Conservation (phyloP, 768 basidiomycete genomes). For the Amanita thiersii region DNA sequence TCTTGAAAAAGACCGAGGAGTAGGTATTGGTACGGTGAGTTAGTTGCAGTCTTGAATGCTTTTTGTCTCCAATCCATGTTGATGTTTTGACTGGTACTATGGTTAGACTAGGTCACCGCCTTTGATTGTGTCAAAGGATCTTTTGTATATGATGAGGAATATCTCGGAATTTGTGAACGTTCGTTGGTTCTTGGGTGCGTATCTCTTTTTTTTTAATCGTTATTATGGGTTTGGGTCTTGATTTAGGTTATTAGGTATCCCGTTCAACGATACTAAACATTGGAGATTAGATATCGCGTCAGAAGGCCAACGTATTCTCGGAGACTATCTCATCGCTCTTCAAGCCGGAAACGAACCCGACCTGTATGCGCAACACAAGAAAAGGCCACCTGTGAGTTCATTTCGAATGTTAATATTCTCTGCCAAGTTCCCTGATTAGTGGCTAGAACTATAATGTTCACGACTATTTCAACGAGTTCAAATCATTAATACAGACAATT, state of each 20-base stretch:
- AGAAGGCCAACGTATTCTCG: slow-evolving; percentile 57
- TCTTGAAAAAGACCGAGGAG: slow-evolving; percentile 18
- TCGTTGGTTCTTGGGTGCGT: slow-evolving; percentile 55
- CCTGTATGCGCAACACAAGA: slow-evolving; percentile 34
- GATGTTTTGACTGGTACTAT: neutral
- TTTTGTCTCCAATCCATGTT: neutral
- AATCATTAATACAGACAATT: slow-evolving; percentile 35
- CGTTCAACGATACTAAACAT: slow-evolving; percentile 59
- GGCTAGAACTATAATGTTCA: slow-evolving; percentile 29
- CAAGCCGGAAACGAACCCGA: slow-evolving; percentile 71
- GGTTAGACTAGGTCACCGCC: slow-evolving; percentile 60
- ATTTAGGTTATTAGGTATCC: slow-evolving; percentile 26
- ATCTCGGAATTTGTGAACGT: slow-evolving; percentile 54
- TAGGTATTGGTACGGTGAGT: slow-evolving; percentile 16
- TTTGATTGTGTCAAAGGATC: slow-evolving; percentile 52
- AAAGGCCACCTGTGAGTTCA: slow-evolving; percentile 22
- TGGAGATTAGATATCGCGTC: slow-evolving; percentile 51
- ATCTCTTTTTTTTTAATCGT: neutral
- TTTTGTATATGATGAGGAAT: slow-evolving; percentile 59
- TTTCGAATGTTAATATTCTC: neutral
- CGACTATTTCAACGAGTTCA: slow-evolving; percentile 53
- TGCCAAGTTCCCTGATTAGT: too few species aligned
- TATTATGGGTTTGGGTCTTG: neutral
- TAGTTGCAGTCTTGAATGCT: neutral
- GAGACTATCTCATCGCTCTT: slow-evolving; percentile 55